These are phyloP conservation scores for Apiotrichum brassicae DNA, from an alignment of 1,284 basidiomycete species.

Conservation along the genomic window DNA sequence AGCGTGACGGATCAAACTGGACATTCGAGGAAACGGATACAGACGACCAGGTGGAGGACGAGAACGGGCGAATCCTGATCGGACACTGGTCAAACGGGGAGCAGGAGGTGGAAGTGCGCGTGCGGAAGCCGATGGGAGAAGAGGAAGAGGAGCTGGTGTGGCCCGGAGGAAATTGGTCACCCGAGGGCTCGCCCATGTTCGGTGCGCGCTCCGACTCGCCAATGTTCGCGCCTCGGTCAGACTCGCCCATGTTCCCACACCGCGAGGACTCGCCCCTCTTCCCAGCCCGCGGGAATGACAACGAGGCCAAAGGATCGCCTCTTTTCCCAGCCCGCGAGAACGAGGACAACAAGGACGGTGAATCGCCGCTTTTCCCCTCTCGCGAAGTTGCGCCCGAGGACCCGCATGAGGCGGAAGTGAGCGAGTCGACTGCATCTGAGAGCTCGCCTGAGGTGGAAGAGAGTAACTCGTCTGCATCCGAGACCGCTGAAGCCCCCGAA, in stretches of 20 bases:
- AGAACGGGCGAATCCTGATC: constrained; percentile 9
- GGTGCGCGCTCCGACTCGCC: constrained; percentile 3
- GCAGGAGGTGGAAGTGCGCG: constrained; percentile 3
- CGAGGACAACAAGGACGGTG: background rate
- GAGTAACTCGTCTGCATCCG: background rate
- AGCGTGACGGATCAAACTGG: constrained; percentile 2
- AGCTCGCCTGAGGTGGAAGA: no score
- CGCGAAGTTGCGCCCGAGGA: background rate
- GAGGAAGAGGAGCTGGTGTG: constrained; percentile 5
- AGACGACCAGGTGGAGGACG: constrained; percentile 7
- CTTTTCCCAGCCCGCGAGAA: constrained; percentile 3
- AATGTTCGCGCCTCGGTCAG: background rate
- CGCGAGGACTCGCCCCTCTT: constrained; percentile 21
- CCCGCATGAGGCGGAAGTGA: background rate
- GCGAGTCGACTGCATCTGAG: background rate
- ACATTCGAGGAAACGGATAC: constrained; percentile 9
- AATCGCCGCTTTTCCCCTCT: constrained; percentile 16
- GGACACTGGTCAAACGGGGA: constrained; percentile 12
- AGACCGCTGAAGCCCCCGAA: no score
- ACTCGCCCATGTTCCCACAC: constrained; percentile 20
- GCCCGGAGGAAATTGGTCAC: no score
- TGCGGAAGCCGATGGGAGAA: background rate
- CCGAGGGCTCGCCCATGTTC: constrained; percentile 3
- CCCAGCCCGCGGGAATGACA: constrained; percentile 3
- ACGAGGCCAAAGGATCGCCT: background rate